phyloP scores from a whole-genome alignment of 129 eudicot genomes.

The Tagetes patula region DNA sequence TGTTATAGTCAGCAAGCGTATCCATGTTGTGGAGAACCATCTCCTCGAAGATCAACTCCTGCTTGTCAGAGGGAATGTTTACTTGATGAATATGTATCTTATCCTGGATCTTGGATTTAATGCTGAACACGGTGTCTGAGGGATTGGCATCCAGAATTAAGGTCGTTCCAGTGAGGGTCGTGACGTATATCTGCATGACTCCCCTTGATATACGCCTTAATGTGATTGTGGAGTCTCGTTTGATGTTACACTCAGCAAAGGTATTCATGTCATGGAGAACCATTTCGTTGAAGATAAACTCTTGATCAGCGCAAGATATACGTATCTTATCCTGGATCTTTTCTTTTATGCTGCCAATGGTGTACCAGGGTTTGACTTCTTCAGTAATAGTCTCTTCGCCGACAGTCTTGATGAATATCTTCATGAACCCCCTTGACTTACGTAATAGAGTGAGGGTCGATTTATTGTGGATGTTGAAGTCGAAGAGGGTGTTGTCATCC shows the following conservation, averaged over 20 bases:
- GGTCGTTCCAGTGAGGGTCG: neutral
- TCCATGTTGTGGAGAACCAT: neutral
- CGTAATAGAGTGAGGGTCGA: neutral
- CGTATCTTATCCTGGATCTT: neutral
- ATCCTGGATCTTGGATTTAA: neutral
- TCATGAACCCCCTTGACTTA: neutral
- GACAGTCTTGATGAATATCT: neutral
- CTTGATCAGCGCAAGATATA: neutral
- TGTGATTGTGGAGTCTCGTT: neutral
- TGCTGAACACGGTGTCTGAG: neutral
- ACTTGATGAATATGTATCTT: neutral
- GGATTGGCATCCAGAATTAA: neutral
- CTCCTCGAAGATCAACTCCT: neutral
- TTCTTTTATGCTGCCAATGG: neutral
- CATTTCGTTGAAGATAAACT: neutral
- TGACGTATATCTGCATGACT: neutral
- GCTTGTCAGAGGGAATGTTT: neutral
- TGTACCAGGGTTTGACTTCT: neutral
- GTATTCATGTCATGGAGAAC: neutral
- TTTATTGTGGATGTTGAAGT: neutral
- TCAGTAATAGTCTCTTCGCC: neutral
- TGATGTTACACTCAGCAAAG: neutral
- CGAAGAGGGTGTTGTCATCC: neutral
- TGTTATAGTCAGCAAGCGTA: conserved; percentile 3
- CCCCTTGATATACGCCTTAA: neutral